Evolutionary conservation across 108 stramenopile species (phyloP).

Genomic region (Skeletonema potamos): DNA sequence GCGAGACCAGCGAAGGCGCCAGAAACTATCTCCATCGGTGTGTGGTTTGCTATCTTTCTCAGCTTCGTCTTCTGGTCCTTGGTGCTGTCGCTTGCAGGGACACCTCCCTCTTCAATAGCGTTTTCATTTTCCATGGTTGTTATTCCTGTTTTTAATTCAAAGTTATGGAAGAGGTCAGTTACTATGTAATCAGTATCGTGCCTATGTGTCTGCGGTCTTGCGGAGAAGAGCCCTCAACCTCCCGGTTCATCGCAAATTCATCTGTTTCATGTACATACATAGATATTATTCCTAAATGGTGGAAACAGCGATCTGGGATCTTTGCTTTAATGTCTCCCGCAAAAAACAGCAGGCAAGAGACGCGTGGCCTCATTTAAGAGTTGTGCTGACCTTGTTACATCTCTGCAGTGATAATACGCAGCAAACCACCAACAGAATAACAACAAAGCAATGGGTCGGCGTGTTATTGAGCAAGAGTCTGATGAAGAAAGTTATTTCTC

Average conservation of each 20-base stretch:
- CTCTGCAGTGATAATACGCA: neutral
- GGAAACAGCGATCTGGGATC: neutral
- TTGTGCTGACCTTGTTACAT: too few species aligned
- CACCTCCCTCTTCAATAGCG: neutral
- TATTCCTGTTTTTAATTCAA: too few species aligned
- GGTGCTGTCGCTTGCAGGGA: neutral
- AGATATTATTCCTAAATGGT: neutral
- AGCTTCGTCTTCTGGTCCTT: slow-evolving; percentile 18
- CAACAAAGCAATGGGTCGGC: neutral
- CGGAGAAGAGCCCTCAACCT: too few species aligned
- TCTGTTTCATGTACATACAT: too few species aligned
- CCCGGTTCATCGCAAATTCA: neutral
- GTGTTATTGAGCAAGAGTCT: neutral
- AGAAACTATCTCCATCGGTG: slow-evolving; percentile 54
- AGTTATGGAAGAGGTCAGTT: too few species aligned
- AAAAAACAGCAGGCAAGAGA: neutral
- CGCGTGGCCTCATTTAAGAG: neutral
- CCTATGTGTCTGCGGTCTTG: neutral
- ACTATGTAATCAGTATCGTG: too few species aligned
- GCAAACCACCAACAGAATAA: neutral
- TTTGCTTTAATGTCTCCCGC: neutral
- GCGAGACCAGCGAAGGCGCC: slow-evolving; percentile 53
- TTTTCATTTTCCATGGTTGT: slow-evolving; percentile 2
- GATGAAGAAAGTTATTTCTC: neutral
- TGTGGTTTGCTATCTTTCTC: slow-evolving; percentile 56